Conservation (phyloP, 306 rosid genomes). For the Vigna nakashimae region DNA sequence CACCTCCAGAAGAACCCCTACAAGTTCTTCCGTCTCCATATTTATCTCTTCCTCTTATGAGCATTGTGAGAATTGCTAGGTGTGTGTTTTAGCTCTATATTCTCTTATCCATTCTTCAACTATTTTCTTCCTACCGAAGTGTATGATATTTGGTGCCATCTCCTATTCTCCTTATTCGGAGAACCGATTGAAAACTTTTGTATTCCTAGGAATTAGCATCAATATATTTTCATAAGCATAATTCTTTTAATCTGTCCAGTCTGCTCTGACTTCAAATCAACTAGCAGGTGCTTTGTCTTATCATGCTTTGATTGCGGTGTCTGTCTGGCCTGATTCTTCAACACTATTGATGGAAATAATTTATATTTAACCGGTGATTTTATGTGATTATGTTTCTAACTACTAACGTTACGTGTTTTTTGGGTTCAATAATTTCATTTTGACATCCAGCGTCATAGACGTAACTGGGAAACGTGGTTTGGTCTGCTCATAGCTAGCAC, state of each 20-base stretch:
- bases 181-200: conserved; percentile 6
- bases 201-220: not conserved
- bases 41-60: conserved; percentile 89
- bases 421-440: conserved; percentile 20
- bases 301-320: conserved; percentile 10
- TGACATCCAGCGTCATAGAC: not conserved
- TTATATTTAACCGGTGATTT: not conserved
- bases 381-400: conserved; percentile 8
- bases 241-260: conserved; percentile 24
- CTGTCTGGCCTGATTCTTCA: conserved; percentile 1
- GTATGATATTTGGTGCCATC: conserved; percentile 15
- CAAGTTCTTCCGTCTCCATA: conserved; percentile 76
- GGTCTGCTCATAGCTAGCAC: not conserved
- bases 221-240: conserved; percentile 2
- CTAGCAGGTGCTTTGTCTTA: not conserved
- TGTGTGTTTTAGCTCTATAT: conserved; percentile 41
- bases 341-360: not conserved
- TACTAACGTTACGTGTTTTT: not conserved
- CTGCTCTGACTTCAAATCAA: conserved; percentile 13
- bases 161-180: not conserved
- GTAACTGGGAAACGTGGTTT: not conserved
- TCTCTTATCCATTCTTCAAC: conserved; percentile 20
- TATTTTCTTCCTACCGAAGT: not conserved
- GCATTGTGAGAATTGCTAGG: conserved; percentile 91
- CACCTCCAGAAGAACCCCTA: conserved; percentile 56